Base-by-base conservation (phyloP, 2,329 filamentous ascomycete genomes). In the Epichloe elymi region DNA sequence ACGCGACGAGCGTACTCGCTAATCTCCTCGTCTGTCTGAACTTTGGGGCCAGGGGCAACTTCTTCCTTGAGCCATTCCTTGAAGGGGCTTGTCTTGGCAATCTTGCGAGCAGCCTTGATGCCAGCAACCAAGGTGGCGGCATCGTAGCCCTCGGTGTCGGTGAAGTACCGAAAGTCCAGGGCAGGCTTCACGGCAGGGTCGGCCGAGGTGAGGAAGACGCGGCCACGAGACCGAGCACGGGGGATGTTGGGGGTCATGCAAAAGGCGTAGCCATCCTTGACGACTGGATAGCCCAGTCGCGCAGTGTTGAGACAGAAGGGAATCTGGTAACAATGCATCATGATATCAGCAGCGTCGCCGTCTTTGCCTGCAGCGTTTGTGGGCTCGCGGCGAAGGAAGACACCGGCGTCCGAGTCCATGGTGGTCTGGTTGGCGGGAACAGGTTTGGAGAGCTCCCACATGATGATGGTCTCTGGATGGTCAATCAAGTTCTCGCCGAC, bases 311-410 rank as follows among this genome's bases (percentile, higher is more conserved):
- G 80, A 55, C 83, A 86, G 70, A 95, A 95, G 50, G 88, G 88
- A 58, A 95, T 94, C 70, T 95, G 89, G 74, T 95, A 95, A 78
- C 88, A 95, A 73, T 95, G 88, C 85, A 93, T 93, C 89, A 95
- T 95, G 61, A 94, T 71, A 63, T 95, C 89, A 56, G 85, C 86
- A 51, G 86, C 83, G 55, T 85, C 78, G 49, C 85, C 85, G 59
- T 94, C 88, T 56, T 74, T 76, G 56, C 75, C 74, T 6, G 70
- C 66, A 2, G 87, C 85, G 62, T 90, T 82, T 59, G 79, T 73
- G 14, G 74, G 65, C 67, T 94, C 82, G 53, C 88, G 85, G 55
- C 88, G 86, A 52, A 95, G 74, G 76, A 95, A 95, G 63, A 93
- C 85, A 56, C 86, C 87, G 3, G 87, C 87, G 63, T 95, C 89